Base-by-base conservation (phyloP, 2,329 filamentous ascomycete genomes). In the Simplicillium aogashimaense region DNA sequence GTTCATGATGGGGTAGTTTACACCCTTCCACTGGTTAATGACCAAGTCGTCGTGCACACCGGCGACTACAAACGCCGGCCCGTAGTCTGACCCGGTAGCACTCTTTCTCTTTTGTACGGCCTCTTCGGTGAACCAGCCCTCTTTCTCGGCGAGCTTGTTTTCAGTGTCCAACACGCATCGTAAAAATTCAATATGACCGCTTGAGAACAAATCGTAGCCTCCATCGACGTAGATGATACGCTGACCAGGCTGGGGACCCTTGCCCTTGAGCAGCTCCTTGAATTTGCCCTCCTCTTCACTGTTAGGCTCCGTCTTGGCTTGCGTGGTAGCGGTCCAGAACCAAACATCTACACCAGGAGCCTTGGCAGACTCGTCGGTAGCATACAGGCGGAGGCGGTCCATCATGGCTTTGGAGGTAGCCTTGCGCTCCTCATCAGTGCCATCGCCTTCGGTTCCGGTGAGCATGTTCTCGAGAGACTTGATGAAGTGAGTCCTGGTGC, bases 1-100 rank as follows among this genome's bases (percentile, higher is more conserved):
- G 67, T 97, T 98, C 92, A 98, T 98, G 65, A 98, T 97, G 18
- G 92, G 92, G 58, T 95, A 98, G 66, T 98, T 98, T 53, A 95
- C 74, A 29, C 92, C 90, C 65, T 97, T 97, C 84, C 88, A 94
- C 53, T 83, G 71, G 63, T 98, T 98, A 61, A 98, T 94, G 44
- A 94, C 88, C 47, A 83, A 79, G 59, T 98, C 92, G 53, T 95
- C 86, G 62, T 98, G 92, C 17, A 98, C 81, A 37, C 92, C 92
- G 3, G 87, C 89, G 34, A 97, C 78, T n/a, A 98, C 74, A 57
- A 86, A 97, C 7, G 81, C 83, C 0, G 88, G 87, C 0, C 76
- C 71, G 54, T 94, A 94, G 60, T 94, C 86, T 35, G 71, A 72
- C 13, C 83, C 83, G 15, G 45, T 44, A 46, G 78, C 74, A 29